Evolutionary conservation across 257 asterid genomes (phyloP).

Genomic region (Solanum corneliomulleri): DNA sequence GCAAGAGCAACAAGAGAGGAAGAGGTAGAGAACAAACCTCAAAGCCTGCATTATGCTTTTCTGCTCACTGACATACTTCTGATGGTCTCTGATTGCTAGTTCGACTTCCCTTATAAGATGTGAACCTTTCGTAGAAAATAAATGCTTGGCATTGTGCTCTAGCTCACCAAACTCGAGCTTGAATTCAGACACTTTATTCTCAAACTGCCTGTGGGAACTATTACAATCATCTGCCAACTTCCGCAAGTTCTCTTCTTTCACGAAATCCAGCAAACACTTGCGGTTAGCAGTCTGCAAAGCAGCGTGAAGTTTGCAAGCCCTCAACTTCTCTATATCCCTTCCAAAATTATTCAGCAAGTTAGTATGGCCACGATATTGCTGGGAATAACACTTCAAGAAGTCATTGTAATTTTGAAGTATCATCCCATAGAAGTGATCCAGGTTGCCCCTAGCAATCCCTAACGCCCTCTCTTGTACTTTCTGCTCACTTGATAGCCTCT

Average conservation of each 20-base stretch:
- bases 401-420: conserved; percentile 69
- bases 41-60: conserved; percentile 90
- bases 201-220: conserved; percentile 84
- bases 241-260: conserved; percentile 75
- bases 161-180: conserved; percentile 84
- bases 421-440: conserved; percentile 74
- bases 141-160: conserved; percentile 58
- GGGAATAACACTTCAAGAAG: conserved; percentile 60
- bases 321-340: conserved; percentile 75
- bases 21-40: conserved; percentile 36
- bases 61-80: conserved; percentile 59
- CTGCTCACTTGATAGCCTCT: conserved; percentile 67
- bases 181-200: conserved; percentile 76
- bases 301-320: conserved; percentile 67
- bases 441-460: conserved; percentile 81
- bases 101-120: conserved; percentile 63
- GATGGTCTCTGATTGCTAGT: conserved; percentile 56
- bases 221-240: conserved; percentile 78
- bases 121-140: conserved; percentile 66
- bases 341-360: conserved; percentile 59
- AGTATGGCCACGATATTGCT: conserved; percentile 68
- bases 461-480: conserved; percentile 90
- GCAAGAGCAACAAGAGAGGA: not conserved
- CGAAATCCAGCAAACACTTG: conserved; percentile 75
- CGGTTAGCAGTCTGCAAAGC: conserved; percentile 47